Percentiles rank a stretch among this genome's conserved stretches.
Evolutionary conservation across 306 rosid species (phyloP).

Genomic region (Elaeagnus macrophylla): DNA sequence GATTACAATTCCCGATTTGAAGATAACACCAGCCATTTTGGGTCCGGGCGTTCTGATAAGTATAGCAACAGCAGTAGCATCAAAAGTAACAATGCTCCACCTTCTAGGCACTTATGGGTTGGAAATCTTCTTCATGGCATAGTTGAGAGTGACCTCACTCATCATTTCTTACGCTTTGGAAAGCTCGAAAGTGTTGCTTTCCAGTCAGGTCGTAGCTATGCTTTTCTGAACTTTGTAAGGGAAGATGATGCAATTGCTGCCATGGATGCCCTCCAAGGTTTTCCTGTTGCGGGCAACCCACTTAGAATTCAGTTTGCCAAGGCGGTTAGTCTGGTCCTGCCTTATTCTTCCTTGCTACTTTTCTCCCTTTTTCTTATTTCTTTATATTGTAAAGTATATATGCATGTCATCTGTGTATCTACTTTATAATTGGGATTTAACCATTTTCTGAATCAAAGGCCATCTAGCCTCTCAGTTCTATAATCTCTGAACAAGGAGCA

Average conservation of each 20-base stretch:
- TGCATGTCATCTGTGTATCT: slow-evolving; percentile 14
- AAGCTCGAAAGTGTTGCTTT: slow-evolving; percentile 72
- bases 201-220: slow-evolving; percentile 79
- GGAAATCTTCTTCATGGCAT: slow-evolving; percentile 64
- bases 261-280: slow-evolving; percentile 63
- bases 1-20: slow-evolving; percentile 27
- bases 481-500: slow-evolving; percentile 1
- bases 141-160: slow-evolving; percentile 55
- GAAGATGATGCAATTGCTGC: slow-evolving; percentile 84
- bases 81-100: slow-evolving; percentile 34
- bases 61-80: slow-evolving; percentile 18
- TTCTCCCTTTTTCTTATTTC: slow-evolving; percentile 9
- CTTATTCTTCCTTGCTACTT: slow-evolving; percentile 40
- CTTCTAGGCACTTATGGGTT: slow-evolving; percentile 87
- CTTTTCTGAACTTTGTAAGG: slow-evolving; percentile 62
- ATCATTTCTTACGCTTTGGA: slow-evolving; percentile 59
- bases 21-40: slow-evolving; percentile 14
- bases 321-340: slow-evolving; percentile 94
- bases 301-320: slow-evolving; percentile 90
- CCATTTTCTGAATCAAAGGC: neutral
- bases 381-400: slow-evolving; percentile 10
- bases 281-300: slow-evolving; percentile 62
- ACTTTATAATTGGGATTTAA: neutral
- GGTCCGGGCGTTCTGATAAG: slow-evolving; percentile 25
- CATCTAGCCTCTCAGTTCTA: neutral